Evolutionary conservation across 257 asterid species (phyloP).

Genomic region (Solanum bulbocastanum): DNA sequence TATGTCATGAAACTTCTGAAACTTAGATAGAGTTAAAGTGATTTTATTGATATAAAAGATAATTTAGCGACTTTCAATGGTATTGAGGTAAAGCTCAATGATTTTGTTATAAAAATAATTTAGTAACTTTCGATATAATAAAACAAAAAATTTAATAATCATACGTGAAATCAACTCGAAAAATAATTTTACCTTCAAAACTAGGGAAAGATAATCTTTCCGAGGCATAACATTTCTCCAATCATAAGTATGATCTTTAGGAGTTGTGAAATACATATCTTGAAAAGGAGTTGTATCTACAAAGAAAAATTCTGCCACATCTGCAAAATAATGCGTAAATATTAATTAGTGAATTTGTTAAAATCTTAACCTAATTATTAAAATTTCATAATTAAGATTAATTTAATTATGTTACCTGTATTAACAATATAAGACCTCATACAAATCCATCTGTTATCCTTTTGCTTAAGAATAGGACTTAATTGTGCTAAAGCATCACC

Average conservation of each 20-base stretch:
- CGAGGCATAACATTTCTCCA: constrained; percentile 51
- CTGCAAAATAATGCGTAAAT: constrained; percentile 11
- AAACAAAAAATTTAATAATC: not conserved
- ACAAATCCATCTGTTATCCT: constrained; percentile 57
- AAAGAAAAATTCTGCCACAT: constrained; percentile 45
- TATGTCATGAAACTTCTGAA: not conserved
- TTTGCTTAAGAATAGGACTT: constrained; percentile 28
- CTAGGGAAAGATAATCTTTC: constrained; percentile 21
- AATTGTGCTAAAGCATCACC: constrained; percentile 53
- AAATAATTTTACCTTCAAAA: constrained; percentile 25
- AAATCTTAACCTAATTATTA: not conserved
- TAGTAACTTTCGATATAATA: not conserved
- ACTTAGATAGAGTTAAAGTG: not conserved
- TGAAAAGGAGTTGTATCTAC: constrained; percentile 71
- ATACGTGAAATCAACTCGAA: not conserved
- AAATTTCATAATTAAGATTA: not conserved
- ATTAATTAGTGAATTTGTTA: not conserved
- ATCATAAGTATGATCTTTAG: constrained; percentile 40
- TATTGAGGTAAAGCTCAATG: too few species aligned
- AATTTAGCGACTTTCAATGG: too few species aligned
- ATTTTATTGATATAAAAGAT: too few species aligned
- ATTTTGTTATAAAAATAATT: not conserved
- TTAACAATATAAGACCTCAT: constrained; percentile 36
- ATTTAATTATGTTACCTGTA: constrained; percentile 12
- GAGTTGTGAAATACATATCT: constrained; percentile 31